A percentile compares a stretch with the other conserved stretches of the same genome.
phyloP scores from a whole-genome alignment of 495 filamentous ascomycete genomes.

The Neurospora hispaniola region DNA sequence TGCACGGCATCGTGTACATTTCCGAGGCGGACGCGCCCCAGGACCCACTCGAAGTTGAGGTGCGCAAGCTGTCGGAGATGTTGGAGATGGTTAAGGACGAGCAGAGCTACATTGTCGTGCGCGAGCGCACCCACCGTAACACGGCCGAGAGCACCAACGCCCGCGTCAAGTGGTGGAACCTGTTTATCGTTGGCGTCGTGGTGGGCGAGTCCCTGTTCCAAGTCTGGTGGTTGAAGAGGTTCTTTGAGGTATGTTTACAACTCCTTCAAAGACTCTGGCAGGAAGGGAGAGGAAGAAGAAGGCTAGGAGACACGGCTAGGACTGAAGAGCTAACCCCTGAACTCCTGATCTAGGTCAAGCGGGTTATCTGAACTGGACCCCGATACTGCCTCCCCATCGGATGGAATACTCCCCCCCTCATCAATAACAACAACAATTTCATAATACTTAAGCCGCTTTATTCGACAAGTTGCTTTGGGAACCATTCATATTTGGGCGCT shows the following conservation, averaged over 20 bases:
- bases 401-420: not conserved
- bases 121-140: constrained; percentile 92
- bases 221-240: constrained; percentile 97
- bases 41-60: constrained; percentile 88
- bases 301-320: not conserved
- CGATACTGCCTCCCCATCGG: not conserved
- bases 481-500: constrained; percentile 7
- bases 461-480: not conserved
- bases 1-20: constrained; percentile 96
- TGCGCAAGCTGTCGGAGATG: constrained; percentile 74
- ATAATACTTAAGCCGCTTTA: not conserved
- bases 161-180: constrained; percentile 98
- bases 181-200: constrained; percentile 87
- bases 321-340: constrained; percentile 1
- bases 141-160: constrained; percentile 97
- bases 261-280: not conserved
- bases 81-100: constrained; percentile 91
- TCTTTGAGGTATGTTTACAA: constrained; percentile 70
- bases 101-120: constrained; percentile 91
- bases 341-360: constrained; percentile 18
- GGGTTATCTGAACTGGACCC: constrained; percentile 18
- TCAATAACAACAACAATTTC: not conserved
- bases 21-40: constrained; percentile 72
- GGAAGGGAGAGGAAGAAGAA: not conserved
- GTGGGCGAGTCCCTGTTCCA: constrained; percentile 92